These are phyloP conservation scores for Pseudofabraea citricarpa DNA, from an alignment of 2,329 filamentous ascomycete species.

Conservation along the genomic window DNA sequence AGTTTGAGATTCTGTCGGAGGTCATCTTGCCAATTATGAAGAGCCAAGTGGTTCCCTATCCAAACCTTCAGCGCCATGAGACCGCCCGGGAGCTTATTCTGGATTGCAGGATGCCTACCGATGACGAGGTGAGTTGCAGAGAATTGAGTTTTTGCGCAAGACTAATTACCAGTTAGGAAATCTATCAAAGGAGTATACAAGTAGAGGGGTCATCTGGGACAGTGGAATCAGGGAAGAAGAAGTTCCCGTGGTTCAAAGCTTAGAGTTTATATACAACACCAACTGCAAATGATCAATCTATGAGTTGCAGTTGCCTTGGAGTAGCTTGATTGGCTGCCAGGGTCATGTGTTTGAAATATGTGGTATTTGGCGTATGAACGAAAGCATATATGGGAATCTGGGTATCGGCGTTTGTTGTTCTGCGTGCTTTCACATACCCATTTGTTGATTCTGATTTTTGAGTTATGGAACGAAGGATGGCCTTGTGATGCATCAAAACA, in stretches of 20 bases:
- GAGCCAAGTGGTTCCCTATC: conserved; percentile 82
- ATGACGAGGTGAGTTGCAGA: conserved; percentile 73
- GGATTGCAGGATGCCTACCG: conserved; percentile 74
- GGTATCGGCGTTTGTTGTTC: too few species aligned
- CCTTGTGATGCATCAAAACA: too few species aligned
- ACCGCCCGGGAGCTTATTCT: conserved; percentile 70
- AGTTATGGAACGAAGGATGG: too few species aligned
- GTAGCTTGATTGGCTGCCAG: too few species aligned
- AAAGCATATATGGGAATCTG: too few species aligned
- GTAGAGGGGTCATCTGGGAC: conserved; percentile 48
- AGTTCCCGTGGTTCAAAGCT: conserved; percentile 56
- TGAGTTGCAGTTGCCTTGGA: too few species aligned
- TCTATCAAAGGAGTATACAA: conserved; percentile 57
- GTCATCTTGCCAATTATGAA: conserved; percentile 86
- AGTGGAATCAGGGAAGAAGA: conserved; percentile 53
- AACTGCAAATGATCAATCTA: too few species aligned
- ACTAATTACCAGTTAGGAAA: conserved; percentile 43
- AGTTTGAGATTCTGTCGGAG: conserved; percentile 94
- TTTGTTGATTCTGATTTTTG: too few species aligned
- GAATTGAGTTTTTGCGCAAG: background rate
- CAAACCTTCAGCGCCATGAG: conserved; percentile 64
- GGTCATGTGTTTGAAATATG: too few species aligned
- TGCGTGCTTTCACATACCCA: too few species aligned
- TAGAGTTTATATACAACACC: too few species aligned
- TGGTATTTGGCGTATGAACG: too few species aligned